A percentile compares a stretch with the other conserved stretches of the same genome.
phyloP scores from a whole-genome alignment of 768 basidiomycete genomes.

The Leucosporidium yakuticum region DNA sequence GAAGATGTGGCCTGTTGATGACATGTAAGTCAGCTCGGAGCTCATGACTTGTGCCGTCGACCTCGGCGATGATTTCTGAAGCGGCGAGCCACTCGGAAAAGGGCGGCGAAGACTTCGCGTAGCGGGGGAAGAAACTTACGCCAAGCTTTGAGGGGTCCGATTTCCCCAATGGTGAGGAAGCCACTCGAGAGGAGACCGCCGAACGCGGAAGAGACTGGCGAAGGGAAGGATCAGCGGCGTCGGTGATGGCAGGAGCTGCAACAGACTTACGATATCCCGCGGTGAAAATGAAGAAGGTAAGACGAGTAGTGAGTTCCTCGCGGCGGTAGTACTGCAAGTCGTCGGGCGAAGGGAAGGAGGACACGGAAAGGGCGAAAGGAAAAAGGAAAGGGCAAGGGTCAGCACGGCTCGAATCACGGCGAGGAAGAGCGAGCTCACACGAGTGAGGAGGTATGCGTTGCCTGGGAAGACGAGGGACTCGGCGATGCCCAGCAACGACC shows the following conservation, averaged over 20 bases:
- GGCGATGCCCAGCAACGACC: not conserved
- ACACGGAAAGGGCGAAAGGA: too few relatives aligned
- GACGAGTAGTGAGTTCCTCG: not conserved
- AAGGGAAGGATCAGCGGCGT: not conserved
- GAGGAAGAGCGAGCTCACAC: not conserved
- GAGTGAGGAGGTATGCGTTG: not conserved
- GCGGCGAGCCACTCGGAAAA: too few relatives aligned
- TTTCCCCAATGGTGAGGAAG: not conserved
- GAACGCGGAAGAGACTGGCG: not conserved
- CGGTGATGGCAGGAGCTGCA: not conserved
- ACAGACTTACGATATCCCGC: not conserved
- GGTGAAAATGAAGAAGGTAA: not conserved
- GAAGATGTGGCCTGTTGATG: not conserved
- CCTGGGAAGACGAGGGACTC: slow-evolving; percentile 2
- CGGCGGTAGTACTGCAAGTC: slow-evolving; percentile 1
- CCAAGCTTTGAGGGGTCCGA: not conserved
- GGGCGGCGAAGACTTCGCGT: too few relatives aligned
- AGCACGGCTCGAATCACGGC: too few relatives aligned
- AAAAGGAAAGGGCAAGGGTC: too few relatives aligned
- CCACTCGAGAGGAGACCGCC: not conserved
- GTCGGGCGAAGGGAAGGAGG: too few relatives aligned
- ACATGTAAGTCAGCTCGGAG: not conserved
- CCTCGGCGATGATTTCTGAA: too few relatives aligned
- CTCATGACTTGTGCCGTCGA: too few relatives aligned
- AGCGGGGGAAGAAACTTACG: not conserved